Evolutionary conservation across 345 rosid genomes (phyloP).

Genomic region (Hirschfeldia incana): DNA sequence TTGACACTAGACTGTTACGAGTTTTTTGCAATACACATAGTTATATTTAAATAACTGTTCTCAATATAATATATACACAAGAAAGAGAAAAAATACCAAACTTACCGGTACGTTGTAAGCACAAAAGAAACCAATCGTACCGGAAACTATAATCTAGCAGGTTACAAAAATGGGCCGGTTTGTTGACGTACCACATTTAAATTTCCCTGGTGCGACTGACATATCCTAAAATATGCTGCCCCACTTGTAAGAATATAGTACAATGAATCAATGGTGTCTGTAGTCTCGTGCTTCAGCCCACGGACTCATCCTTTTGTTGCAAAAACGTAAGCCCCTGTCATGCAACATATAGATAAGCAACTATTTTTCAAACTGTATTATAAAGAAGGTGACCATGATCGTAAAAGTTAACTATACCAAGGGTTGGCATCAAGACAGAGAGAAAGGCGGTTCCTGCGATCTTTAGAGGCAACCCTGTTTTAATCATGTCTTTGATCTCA

Average conservation of each 20-base stretch:
- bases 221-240: not conserved
- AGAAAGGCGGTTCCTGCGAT: conserved; percentile 51
- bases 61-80: conserved; percentile 1
- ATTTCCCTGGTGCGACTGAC: not conserved
- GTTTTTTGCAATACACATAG: not conserved
- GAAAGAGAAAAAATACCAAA: not conserved
- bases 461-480: conserved; percentile 76
- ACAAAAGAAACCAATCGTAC: conserved; percentile 26
- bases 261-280: conserved; percentile 1
- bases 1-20: not conserved
- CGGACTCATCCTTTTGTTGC: conserved; percentile 40
- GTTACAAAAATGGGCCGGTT: conserved; percentile 21
- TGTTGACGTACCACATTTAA: conserved; percentile 5
- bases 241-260: not conserved
- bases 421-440: conserved; percentile 75
- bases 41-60: not conserved
- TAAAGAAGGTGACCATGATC: not conserved
- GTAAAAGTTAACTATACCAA: conserved; percentile 46
- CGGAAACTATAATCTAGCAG: conserved; percentile 3
- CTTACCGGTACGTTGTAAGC: conserved; percentile 21
- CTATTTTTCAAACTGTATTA: not conserved
- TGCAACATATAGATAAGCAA: not conserved
- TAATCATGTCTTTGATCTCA: conserved; percentile 71
- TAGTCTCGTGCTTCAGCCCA: not conserved
- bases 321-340: conserved; percentile 76